Conservation (phyloP, 805 yeast genomes). For the Yamadazyma nakazawae region DNA sequence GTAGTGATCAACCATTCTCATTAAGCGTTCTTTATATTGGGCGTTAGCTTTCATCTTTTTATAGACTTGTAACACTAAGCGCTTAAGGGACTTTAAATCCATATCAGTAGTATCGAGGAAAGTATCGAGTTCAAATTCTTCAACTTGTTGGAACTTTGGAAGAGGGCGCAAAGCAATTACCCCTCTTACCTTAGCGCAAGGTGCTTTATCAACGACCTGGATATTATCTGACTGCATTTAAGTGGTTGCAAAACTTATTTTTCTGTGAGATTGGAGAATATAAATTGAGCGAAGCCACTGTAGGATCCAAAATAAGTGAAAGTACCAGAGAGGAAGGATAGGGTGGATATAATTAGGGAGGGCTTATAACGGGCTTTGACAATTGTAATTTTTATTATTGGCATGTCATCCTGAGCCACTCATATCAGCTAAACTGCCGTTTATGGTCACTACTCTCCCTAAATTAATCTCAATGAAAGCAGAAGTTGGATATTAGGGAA, state of each 20-base stretch:
- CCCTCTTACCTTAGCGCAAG: background rate
- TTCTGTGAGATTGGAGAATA: background rate
- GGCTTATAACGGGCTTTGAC: no score
- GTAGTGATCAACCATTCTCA: conserved; percentile 1
- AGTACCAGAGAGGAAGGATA: no score
- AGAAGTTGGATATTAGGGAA: no score
- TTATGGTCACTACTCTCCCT: no score
- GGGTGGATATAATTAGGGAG: no score
- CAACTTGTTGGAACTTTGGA: background rate
- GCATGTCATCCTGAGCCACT: no score
- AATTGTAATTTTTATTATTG: no score
- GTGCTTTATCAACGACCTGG: background rate
- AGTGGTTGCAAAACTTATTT: conserved; percentile 1
- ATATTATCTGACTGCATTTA: background rate
- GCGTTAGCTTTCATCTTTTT: background rate
- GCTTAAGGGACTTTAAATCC: background rate
- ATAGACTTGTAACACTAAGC: background rate
- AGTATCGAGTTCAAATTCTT: background rate
- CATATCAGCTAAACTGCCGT: no score
- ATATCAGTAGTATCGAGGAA: background rate
- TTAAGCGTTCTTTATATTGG: background rate
- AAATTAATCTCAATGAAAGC: no score
- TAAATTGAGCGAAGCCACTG: no score
- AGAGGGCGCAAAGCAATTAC: background rate
- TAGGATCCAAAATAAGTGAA: no score